These are phyloP conservation scores for Exophiala xenobiotica DNA, from an alignment of 2,329 filamentous ascomycete genomes.

Conservation along the genomic window DNA sequence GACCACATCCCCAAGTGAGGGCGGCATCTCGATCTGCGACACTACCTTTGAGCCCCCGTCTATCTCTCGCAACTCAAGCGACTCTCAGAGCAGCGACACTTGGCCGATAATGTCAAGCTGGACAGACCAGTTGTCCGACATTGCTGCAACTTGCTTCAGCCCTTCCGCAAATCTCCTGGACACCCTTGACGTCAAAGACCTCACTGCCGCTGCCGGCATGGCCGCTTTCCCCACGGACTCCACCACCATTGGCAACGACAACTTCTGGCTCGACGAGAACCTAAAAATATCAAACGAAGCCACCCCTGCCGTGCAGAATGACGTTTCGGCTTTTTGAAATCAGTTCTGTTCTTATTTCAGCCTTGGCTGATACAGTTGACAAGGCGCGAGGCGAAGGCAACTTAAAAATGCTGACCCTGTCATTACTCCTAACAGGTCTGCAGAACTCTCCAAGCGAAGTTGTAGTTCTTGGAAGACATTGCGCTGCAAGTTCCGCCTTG, in stretches of 20 bases:
- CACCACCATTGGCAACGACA: neutral
- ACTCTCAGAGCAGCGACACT: neutral
- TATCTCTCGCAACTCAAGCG: neutral
- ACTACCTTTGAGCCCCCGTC: neutral
- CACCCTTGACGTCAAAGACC: neutral
- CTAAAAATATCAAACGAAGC: no score
- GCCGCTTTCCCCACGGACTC: no score
- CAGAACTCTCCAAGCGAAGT: no score
- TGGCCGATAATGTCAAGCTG: neutral
- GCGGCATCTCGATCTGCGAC: neutral
- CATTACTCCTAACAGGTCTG: no score
- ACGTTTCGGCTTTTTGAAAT: no score
- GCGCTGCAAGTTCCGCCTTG: no score
- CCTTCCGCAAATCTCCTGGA: neutral
- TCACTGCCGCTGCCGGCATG: neutral
- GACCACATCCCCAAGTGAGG: neutral
- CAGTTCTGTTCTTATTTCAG: no score
- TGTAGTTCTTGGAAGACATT: no score
- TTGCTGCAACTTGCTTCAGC: neutral
- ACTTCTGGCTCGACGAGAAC: neutral
- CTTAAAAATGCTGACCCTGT: no score
- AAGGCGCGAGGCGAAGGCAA: no score
- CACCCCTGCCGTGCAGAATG: no score
- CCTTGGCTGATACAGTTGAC: no score
- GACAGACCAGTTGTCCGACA: neutral